Evolutionary conservation across 768 basidiomycete species (phyloP).

Genomic region (Infundibulicybe gibba): DNA sequence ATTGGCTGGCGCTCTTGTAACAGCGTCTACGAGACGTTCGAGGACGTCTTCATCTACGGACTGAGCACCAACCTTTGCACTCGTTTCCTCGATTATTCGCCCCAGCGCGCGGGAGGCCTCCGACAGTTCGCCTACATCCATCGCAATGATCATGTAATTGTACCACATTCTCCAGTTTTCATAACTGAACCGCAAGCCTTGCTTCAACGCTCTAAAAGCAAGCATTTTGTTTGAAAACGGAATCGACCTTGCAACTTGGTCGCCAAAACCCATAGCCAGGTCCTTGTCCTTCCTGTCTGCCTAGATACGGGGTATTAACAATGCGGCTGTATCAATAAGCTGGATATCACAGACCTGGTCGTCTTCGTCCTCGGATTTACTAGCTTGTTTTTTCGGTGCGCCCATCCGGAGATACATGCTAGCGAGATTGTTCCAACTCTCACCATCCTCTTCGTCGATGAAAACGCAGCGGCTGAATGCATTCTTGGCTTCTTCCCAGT

Average conservation of each 20-base stretch:
- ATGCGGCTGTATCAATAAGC: background rate
- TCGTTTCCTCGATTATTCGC: slow-evolving; percentile 78
- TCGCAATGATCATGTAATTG: slow-evolving; percentile 92
- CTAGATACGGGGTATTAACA: slow-evolving; percentile 5
- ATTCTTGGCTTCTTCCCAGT: slow-evolving; percentile 80
- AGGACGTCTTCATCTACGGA: slow-evolving; percentile 85
- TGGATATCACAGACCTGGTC: slow-evolving; percentile 13
- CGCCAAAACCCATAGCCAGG: slow-evolving; percentile 4
- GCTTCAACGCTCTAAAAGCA: slow-evolving; percentile 90
- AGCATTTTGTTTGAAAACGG: slow-evolving; percentile 76
- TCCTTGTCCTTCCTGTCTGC: background rate
- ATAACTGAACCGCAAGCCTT: slow-evolving; percentile 80
- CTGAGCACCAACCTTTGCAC: slow-evolving; percentile 41
- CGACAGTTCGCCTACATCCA: slow-evolving; percentile 89
- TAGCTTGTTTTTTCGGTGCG: slow-evolving; percentile 25
- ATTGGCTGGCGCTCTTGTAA: slow-evolving; percentile 51
- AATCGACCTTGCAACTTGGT: slow-evolving; percentile 27
- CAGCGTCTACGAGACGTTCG: slow-evolving; percentile 85
- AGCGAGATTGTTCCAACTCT: slow-evolving; percentile 98
- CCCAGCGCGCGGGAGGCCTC: slow-evolving; percentile 84
- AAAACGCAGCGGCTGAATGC: slow-evolving; percentile 85
- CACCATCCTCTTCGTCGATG: slow-evolving; percentile 94
- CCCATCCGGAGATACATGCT: slow-evolving; percentile 89
- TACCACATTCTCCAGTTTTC: slow-evolving; percentile 98
- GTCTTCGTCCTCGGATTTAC: slow-evolving; percentile 19